Conservation (phyloP, 2,329 filamentous ascomycete species). For the Pochonia chlamydosporia region DNA sequence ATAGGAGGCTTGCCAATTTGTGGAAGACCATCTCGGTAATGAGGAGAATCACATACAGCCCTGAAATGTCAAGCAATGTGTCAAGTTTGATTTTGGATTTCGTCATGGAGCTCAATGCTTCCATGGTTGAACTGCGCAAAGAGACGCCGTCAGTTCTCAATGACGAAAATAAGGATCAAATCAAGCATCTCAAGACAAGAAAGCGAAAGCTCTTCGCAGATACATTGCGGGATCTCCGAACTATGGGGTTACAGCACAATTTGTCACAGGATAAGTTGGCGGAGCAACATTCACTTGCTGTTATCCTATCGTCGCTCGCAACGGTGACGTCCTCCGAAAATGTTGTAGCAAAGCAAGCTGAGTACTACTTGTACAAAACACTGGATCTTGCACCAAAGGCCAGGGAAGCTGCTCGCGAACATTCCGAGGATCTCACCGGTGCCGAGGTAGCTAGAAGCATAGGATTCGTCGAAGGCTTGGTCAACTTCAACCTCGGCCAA, state of each 20-base stretch:
- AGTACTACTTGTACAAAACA: slow-evolving; percentile 74
- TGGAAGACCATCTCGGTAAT: slow-evolving; percentile 69
- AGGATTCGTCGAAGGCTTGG: slow-evolving; percentile 80
- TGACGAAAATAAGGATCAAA: slow-evolving; percentile 75
- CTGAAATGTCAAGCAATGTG: slow-evolving; percentile 47
- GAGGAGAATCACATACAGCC: slow-evolving; percentile 52
- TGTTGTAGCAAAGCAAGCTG: slow-evolving; percentile 32
- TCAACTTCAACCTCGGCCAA: slow-evolving; percentile 61
- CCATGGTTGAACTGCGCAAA: slow-evolving; percentile 69
- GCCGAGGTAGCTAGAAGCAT: slow-evolving; percentile 74
- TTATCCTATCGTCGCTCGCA: slow-evolving; percentile 58
- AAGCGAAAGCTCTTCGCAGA: slow-evolving; percentile 91
- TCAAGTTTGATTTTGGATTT: slow-evolving; percentile 60
- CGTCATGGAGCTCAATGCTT: slow-evolving; percentile 59
- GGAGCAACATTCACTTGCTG: slow-evolving; percentile 65
- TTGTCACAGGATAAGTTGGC: slow-evolving; percentile 67
- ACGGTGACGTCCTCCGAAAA: slow-evolving; percentile 28
- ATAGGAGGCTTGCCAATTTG: slow-evolving; percentile 66
- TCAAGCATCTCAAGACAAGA: slow-evolving; percentile 85
- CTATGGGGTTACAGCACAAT: slow-evolving; percentile 88
- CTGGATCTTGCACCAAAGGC: slow-evolving; percentile 67
- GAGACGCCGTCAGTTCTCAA: slow-evolving; percentile 77
- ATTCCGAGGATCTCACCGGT: slow-evolving; percentile 78
- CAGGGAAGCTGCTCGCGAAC: slow-evolving; percentile 61
- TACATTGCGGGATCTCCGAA: slow-evolving; percentile 71